phyloP scores from a whole-genome alignment of 2,329 filamentous ascomycete genomes.

The Alternaria postmessia region DNA sequence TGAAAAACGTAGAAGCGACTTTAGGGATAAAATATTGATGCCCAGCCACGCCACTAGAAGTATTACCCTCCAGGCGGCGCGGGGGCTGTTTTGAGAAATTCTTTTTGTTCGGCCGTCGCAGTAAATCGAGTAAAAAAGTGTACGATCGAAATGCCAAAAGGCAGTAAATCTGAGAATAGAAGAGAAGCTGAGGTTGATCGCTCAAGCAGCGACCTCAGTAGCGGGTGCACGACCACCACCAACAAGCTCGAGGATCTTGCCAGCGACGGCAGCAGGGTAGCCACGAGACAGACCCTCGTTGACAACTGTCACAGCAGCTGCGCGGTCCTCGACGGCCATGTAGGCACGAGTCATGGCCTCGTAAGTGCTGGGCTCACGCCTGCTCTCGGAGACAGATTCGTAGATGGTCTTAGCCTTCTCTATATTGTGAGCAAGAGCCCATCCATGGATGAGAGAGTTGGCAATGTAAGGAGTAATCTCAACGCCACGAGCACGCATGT shows the following conservation, averaged over 20 bases:
- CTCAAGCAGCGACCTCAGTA: conserved; percentile 29
- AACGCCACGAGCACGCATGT: conserved; percentile 78
- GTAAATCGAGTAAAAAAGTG: conserved; percentile 13
- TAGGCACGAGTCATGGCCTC: conserved; percentile 97
- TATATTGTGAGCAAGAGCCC: conserved; percentile 85
- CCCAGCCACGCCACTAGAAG: conserved; percentile 31
- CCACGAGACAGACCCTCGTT: conserved; percentile 89
- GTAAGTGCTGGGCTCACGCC: conserved; percentile 95
- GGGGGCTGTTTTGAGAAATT: conserved; percentile 28
- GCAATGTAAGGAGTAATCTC: conserved; percentile 97
- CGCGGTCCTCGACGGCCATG: conserved; percentile 81
- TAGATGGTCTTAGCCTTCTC: conserved; percentile 81
- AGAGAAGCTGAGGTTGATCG: background rate
- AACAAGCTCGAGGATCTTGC: conserved; percentile 92
- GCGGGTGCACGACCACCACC: conserved; percentile 44
- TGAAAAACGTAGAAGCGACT: conserved; percentile 30
- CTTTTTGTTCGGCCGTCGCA: conserved; percentile 33
- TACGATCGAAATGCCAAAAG: conserved; percentile 17
- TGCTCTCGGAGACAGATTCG: conserved; percentile 75
- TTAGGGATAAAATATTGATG: conserved; percentile 14
- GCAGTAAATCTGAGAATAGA: conserved; percentile 18
- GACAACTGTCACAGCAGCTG: conserved; percentile 78
- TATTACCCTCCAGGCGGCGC: conserved; percentile 11
- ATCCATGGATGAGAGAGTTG: conserved; percentile 97
- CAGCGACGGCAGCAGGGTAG: conserved; percentile 89